These are phyloP conservation scores for Volvox carteri DNA, from an alignment of 163 green algal genomes.

Conservation along the genomic window DNA sequence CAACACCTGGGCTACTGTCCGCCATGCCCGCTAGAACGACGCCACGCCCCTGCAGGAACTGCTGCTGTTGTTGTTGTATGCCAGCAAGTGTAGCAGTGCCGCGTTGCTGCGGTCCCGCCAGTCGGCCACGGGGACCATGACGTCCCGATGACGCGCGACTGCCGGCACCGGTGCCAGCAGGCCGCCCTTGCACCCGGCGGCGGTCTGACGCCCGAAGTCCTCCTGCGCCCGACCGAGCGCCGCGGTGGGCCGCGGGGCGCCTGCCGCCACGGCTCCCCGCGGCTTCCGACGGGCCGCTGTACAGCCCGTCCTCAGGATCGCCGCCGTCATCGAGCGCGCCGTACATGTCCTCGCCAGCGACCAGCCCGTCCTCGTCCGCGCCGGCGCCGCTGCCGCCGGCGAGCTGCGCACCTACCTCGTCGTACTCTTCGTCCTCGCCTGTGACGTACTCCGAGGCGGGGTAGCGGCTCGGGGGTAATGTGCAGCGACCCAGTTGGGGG, in stretches of 20 bases:
- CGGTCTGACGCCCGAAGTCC: not conserved
- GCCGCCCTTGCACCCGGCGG: not conserved
- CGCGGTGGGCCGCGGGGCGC: not conserved
- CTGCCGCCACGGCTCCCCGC: not conserved
- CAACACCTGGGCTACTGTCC: not conserved
- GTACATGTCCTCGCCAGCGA: not conserved
- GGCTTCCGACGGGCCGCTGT: not conserved
- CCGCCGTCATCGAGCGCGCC: conserved; percentile 4
- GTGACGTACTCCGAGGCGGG: conserved; percentile 55
- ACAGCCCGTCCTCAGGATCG: conserved; percentile 23
- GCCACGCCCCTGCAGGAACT: not conserved
- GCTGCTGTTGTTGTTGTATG: not conserved
- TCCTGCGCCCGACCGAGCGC: not conserved
- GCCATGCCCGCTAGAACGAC: not conserved
- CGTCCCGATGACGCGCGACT: not conserved
- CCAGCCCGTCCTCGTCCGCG: not conserved
- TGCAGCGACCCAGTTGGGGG: not conserved
- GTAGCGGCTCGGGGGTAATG: conserved; percentile 50
- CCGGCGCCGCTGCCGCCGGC: not conserved
- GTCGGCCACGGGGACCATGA: not conserved
- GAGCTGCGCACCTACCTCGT: not conserved
- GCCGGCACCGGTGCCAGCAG: not conserved
- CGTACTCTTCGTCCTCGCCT: conserved; percentile 42
- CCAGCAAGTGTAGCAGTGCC: not conserved
- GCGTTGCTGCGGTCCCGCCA: not conserved